Percentiles rank a stretch among this genome's conserved stretches.
Conservation (phyloP, 2,329 filamentous ascomycete species). For the Calonectria leucothoes region DNA sequence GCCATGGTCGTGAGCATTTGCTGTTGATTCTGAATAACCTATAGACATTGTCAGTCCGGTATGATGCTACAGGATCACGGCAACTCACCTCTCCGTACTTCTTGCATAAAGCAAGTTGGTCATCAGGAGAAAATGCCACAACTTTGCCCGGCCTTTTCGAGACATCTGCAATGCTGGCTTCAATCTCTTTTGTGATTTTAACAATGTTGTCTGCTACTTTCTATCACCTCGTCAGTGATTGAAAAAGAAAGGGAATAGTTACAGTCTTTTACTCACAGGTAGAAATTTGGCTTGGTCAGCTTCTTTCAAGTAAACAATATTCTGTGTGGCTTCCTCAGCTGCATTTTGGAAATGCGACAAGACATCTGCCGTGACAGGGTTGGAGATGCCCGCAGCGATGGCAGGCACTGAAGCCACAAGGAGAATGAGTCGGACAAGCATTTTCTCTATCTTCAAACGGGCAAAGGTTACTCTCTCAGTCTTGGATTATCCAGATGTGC, state of each 20-base stretch:
- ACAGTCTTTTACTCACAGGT: not conserved
- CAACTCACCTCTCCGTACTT: not conserved
- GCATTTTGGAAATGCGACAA: not conserved
- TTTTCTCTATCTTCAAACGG: not conserved
- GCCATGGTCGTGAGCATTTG: not conserved
- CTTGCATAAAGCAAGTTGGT: not conserved
- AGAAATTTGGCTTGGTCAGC: not conserved
- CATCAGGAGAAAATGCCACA: not conserved
- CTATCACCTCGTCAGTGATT: not conserved
- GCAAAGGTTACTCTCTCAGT: no score
- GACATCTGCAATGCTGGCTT: not conserved
- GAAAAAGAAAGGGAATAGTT: no score
- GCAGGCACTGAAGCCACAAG: not conserved
- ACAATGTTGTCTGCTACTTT: not conserved
- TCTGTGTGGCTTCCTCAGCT: not conserved
- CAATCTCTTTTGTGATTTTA: not conserved
- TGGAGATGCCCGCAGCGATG: not conserved
- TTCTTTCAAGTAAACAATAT: not conserved
- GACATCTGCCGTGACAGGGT: not conserved
- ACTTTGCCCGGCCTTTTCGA: not conserved
- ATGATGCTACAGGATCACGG: no score
- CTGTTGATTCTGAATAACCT: not conserved
- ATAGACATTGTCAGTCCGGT: not conserved
- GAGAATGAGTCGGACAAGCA: not conserved
- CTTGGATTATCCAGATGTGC: no score